Conservation (phyloP, 2,329 filamentous ascomycete genomes). For the Ceratocystis cacaofunesta region DNA sequence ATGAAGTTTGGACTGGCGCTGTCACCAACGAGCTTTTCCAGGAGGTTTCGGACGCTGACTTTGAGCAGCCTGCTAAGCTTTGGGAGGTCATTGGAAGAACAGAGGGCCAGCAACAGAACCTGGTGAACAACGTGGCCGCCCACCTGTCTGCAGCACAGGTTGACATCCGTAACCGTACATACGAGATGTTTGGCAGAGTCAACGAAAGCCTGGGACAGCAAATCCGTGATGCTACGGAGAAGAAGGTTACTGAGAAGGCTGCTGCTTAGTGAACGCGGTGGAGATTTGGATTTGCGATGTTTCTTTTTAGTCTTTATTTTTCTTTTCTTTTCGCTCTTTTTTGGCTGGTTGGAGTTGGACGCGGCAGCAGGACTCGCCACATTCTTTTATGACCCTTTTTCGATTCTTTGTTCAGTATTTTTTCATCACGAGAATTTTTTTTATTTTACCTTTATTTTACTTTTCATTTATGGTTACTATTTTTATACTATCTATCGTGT, state of each 20-base stretch:
- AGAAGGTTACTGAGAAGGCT: background rate
- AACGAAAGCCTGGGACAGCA: constrained; percentile 34
- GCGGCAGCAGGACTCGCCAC: background rate
- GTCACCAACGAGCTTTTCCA: constrained; percentile 31
- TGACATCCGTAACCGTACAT: constrained; percentile 42
- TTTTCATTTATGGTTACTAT: background rate
- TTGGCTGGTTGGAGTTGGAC: background rate
- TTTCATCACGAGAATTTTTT: background rate
- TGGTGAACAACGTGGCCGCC: constrained; percentile 42
- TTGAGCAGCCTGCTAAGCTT: constrained; percentile 33
- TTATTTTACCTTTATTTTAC: background rate
- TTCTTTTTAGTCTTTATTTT: background rate
- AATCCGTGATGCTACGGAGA: constrained; percentile 20
- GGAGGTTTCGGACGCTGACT: constrained; percentile 34
- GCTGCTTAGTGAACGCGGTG: background rate
- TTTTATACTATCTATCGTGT: too few species aligned
- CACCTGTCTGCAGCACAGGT: constrained; percentile 40
- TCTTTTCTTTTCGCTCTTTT: background rate
- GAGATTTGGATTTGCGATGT: background rate
- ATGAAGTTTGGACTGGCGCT: constrained; percentile 35
- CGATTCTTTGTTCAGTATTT: background rate
- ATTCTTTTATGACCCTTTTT: constrained; percentile 3
- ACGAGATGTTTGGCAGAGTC: constrained; percentile 46
- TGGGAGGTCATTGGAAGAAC: constrained; percentile 35
- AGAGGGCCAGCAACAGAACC: constrained; percentile 45